Evolutionary conservation across 1,284 basidiomycete species (phyloP).

Genomic region (Erythrobasidium hasegawianum): DNA sequence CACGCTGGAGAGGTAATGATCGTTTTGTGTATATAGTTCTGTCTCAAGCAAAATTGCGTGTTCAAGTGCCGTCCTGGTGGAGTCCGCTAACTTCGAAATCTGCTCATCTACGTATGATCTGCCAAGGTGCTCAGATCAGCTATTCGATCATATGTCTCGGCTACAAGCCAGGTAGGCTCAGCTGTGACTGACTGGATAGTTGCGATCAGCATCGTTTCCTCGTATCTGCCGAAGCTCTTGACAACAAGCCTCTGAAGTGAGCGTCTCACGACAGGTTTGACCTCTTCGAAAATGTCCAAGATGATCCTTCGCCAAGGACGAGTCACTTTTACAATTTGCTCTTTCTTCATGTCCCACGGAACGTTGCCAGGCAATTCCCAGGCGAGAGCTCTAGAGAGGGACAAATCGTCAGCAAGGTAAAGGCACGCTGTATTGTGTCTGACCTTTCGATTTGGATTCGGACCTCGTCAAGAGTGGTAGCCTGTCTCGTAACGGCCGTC

Average conservation of each 20-base stretch:
- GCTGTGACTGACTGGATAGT: neutral
- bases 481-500: neutral
- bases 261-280: constrained; percentile 49
- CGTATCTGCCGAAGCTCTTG: constrained; percentile 53
- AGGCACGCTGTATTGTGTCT: too few relatives aligned
- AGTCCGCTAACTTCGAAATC: neutral
- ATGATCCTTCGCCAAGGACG: constrained; percentile 57
- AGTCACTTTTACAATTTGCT: constrained; percentile 55
- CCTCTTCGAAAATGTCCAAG: constrained; percentile 53
- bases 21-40: constrained; percentile 58
- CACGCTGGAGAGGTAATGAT: constrained; percentile 59
- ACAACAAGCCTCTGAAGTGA: constrained; percentile 53
- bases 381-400: constrained; percentile 61
- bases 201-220: neutral
- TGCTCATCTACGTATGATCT: neutral
- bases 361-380: constrained; percentile 64
- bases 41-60: constrained; percentile 56
- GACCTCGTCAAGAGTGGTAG: constrained; percentile 50
- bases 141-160: too few relatives aligned
- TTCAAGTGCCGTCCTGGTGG: constrained; percentile 35
- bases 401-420: too few relatives aligned
- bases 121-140: too few relatives aligned
- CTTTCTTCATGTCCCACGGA: constrained; percentile 60
- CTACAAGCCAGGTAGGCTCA: neutral
- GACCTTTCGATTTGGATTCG: constrained; percentile 53